A percentile compares a stretch with the other conserved stretches of the same genome.
These are phyloP conservation scores for Phytophthora pinifolia DNA, from an alignment of 352 stramenopile species.

Conservation along the genomic window DNA sequence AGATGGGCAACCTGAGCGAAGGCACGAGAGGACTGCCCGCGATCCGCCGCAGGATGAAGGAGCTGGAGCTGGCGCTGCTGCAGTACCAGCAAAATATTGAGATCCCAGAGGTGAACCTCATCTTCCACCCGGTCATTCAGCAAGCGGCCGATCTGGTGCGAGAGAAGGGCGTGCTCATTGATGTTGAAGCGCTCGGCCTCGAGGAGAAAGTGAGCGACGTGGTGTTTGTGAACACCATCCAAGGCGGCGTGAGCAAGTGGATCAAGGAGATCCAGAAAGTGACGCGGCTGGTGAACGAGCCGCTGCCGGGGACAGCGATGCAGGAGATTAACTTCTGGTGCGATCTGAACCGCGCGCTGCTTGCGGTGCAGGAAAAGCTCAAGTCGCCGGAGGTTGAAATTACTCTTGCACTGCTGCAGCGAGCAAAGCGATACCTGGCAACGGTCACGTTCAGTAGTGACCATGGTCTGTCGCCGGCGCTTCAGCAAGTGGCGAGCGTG, in stretches of 20 bases:
- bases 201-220: conserved; percentile 85
- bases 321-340: conserved; percentile 97
- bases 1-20: conserved; percentile 63
- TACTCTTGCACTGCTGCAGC: conserved; percentile 91
- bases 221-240: conserved; percentile 86
- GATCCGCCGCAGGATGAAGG: conserved; percentile 91
- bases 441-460: conserved; percentile 91
- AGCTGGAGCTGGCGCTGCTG: conserved; percentile 93
- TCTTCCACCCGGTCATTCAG: conserved; percentile 88
- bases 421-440: conserved; percentile 90
- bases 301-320: conserved; percentile 84
- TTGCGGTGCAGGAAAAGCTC: conserved; percentile 84
- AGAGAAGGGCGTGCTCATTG: conserved; percentile 73
- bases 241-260: conserved; percentile 92
- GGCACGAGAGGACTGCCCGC: conserved; percentile 72
- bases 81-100: conserved; percentile 95
- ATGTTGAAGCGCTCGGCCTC: conserved; percentile 79
- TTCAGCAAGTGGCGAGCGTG: conserved; percentile 89
- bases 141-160: conserved; percentile 73
- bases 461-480: conserved; percentile 80
- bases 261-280: conserved; percentile 96
- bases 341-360: conserved; percentile 88
- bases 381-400: conserved; percentile 90
- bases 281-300: conserved; percentile 84
- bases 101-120: conserved; percentile 92